Base-by-base conservation (phyloP, 1,284 basidiomycete genomes). In the Cryptococcus depauperatus region DNA sequence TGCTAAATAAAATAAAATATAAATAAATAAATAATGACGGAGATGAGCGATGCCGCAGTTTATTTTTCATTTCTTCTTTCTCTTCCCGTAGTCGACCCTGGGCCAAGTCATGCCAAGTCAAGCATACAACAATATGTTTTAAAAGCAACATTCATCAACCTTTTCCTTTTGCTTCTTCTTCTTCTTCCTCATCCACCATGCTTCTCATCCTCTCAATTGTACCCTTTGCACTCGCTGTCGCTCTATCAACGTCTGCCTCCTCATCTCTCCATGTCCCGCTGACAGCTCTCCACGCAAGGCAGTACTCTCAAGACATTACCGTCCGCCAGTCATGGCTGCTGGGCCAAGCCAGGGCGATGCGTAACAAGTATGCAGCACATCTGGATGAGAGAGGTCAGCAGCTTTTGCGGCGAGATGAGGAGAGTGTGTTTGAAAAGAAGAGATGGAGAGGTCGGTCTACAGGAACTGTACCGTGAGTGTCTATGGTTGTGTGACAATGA, bases 271-370 rank as follows among this genome's bases (percentile, higher is more conserved):
- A 44, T 10, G 37, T 61, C 13, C 54, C 54, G 7, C 51, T 59
- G 18, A 44, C 28, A 2, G 47, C 50, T 10, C 40, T 51, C 21
- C 29, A 48, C 32, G 38, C 44, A 8, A 50, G 61, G 14, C 63
- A 64, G 37, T 54, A 62, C 43, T 43, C 52, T 25, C 41, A 45
- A 35, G 64, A 64, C 42, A 48, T 59, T 14, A 50, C 48, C 5
- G 57, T 52, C 9, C 53, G 59, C 6, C 49, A 55, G 37, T 52
- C 45, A n/a, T 67, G 62, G 62, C 45, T 64, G 18, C 48, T 54
- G 28, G 45, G 46, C n/a, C 54, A 66, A 43, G 62, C 60, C 1
- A 42, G 48, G 33, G 47, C 42, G 9, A 34, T 66, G 35, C 53
- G 66, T 21, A 41, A 41, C 9, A 69, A 69, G 49, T 67, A 67